Evolutionary conservation across 139 green algal genomes (phyloP).

Genomic region (Chlorella vulgaris): DNA sequence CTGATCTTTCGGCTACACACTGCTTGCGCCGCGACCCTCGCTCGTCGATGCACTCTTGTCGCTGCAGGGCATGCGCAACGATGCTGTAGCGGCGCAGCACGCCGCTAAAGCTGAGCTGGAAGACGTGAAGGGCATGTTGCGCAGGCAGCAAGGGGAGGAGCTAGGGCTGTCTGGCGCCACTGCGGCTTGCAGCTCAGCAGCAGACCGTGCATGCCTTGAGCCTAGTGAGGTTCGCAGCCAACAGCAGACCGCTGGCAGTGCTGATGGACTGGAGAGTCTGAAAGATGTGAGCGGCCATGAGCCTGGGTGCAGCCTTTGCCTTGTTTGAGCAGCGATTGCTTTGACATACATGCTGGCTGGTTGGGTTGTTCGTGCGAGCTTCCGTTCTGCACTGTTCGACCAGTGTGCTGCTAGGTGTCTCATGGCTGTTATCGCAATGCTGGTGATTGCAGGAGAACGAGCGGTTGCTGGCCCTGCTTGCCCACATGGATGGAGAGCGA

Average conservation of each 20-base stretch:
- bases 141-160: too few species aligned
- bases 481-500: slow-evolving; percentile 26
- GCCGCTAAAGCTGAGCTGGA: slow-evolving; percentile 55
- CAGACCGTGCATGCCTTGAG: too few species aligned
- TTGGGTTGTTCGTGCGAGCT: too few species aligned
- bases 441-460: slow-evolving; percentile 26
- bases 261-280: background rate
- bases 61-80: background rate
- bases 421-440: too few species aligned
- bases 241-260: background rate
- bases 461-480: slow-evolving; percentile 22
- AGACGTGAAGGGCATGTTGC: slow-evolving; percentile 41
- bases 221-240: background rate
- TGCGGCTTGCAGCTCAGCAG: too few species aligned
- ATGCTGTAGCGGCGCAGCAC: slow-evolving; percentile 46
- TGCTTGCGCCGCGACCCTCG: too few species aligned
- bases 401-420: too few species aligned
- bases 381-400: too few species aligned
- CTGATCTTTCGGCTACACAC: too few species aligned
- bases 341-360: background rate
- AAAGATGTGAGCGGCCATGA: slow-evolving; percentile 13
- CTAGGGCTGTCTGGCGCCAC: too few species aligned
- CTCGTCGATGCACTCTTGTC: too few species aligned
- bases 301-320: too few species aligned
- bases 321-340: background rate